phyloP scores from a whole-genome alignment of 371 early-diverging fungal species.

The Phascolomyces articulosus region DNA sequence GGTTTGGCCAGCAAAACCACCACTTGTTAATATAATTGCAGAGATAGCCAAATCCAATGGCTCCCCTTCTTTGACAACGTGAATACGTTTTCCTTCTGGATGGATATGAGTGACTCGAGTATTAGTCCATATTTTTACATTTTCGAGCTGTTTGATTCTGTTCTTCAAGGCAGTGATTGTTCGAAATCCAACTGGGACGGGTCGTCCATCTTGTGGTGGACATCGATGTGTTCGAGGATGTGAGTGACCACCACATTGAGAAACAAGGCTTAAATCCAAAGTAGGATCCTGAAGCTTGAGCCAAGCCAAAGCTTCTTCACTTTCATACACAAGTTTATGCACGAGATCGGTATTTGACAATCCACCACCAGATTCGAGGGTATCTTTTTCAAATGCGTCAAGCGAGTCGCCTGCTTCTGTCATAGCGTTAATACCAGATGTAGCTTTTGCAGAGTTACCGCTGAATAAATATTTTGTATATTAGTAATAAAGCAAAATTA shows the following conservation, averaged over 20 bases:
- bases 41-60: slow-evolving; percentile 19
- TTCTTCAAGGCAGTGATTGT: slow-evolving; percentile 54
- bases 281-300: slow-evolving; percentile 44
- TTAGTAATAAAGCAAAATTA: too few relatives aligned
- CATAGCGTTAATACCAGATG: slow-evolving; percentile 88
- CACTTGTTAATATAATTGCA: slow-evolving; percentile 37
- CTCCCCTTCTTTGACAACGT: slow-evolving; percentile 8
- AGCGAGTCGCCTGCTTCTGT: slow-evolving; percentile 66
- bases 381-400: slow-evolving; percentile 73
- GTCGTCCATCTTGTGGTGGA: slow-evolving; percentile 54
- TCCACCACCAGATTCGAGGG: slow-evolving; percentile 73
- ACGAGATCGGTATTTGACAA: slow-evolving; percentile 60
- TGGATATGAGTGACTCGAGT: slow-evolving; percentile 34
- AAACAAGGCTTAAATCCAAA: slow-evolving; percentile 64
- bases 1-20: slow-evolving; percentile 40
- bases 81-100: slow-evolving; percentile 18
- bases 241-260: slow-evolving; percentile 78
- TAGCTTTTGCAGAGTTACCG: slow-evolving; percentile 82
- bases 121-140: slow-evolving; percentile 50
- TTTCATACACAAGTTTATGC: slow-evolving; percentile 62
- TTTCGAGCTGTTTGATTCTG: slow-evolving; percentile 25
- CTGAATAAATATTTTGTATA: slow-evolving; percentile 33
- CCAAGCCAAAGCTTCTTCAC: slow-evolving; percentile 74
- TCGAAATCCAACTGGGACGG: slow-evolving; percentile 72
- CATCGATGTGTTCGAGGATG: slow-evolving; percentile 78